Evolutionary conservation across 352 stramenopile species (phyloP).

Genomic region (Phytophthora hybrid): DNA sequence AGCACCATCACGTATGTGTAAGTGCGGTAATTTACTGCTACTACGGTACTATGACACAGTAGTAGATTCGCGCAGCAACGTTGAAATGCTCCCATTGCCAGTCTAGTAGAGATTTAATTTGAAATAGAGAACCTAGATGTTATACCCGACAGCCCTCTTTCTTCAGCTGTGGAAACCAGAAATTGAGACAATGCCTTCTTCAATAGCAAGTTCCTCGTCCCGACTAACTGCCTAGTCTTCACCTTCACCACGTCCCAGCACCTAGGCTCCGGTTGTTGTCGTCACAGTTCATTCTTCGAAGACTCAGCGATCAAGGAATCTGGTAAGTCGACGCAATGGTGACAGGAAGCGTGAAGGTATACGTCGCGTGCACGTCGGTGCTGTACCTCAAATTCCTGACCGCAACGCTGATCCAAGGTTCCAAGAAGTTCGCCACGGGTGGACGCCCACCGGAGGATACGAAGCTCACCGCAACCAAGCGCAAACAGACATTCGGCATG

Average conservation of each 20-base stretch:
- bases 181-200: no score
- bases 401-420: constrained; percentile 56
- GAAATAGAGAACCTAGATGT: constrained; percentile 2
- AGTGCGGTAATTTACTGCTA: background rate
- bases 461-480: constrained; percentile 40
- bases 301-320: no score
- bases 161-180: background rate
- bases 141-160: background rate
- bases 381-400: constrained; percentile 75
- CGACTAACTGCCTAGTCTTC: no score
- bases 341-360: constrained; percentile 23
- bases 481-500: constrained; percentile 26
- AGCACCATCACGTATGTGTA: constrained; percentile 35
- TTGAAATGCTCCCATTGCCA: background rate
- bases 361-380: constrained; percentile 44
- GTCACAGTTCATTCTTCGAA: background rate
- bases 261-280: background rate
- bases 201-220: background rate
- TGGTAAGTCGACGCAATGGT: background rate
- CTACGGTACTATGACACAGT: background rate
- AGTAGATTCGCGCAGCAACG: background rate
- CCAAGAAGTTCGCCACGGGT: constrained; percentile 60
- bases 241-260: background rate
- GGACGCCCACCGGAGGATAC: constrained; percentile 64
- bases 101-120: no score